Evolutionary conservation across 352 stramenopile species (phyloP), one percentile per base, ranked within the genome.

Genomic region (Phytopythium chamaehyphon): DNA sequence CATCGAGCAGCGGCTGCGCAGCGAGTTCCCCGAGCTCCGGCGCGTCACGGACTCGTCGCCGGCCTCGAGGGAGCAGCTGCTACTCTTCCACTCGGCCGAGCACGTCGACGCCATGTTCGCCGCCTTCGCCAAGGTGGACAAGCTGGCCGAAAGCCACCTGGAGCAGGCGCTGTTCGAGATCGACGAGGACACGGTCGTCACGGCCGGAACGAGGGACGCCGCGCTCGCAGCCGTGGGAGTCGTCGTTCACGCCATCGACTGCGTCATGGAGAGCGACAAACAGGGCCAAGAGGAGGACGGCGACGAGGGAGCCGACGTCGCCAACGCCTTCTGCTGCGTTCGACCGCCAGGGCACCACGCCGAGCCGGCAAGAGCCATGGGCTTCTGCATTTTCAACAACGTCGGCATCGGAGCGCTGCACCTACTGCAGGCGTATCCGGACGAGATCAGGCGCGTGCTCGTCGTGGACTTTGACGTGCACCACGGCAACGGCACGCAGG

Each of bases 301-400:
- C 8, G 57, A 42, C 7, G 10, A 47, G 0, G 21, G 39, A 22
- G 37, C 57, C 18, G 54, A 51, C n/a, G 44, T 64, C 12, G 38
- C 55, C 23, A 95, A 96, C 58, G 90, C 86, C 1, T 98, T 98
- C 62, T 96, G 88, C 47, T 76, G 93, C 6, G 90, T 86, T 18
- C 66, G 79, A 12, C 79, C 79, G 2, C 79, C 79, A 1, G 79
- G 79, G 10, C 74, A 88, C 43, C 77, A 88, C 39, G 74, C 77
- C 1, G 70, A 81, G 35, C 61, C 67, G 10, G 59, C 67, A 38
- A 54, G 61, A 6, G 62, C 72, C 0, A 83, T 85, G 71, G 70
- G 92, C 21, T 98, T 98, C 63, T 98, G 95, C 58, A 86, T 98
- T 33, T 98, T 98, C 55, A 98, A 98, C 54, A 98, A 97, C 55